A percentile compares a stretch with the other conserved stretches of the same genome.
These are phyloP conservation scores for Botryosphaeria agaves DNA, from an alignment of 2,329 filamentous ascomycete genomes.

Conservation along the genomic window DNA sequence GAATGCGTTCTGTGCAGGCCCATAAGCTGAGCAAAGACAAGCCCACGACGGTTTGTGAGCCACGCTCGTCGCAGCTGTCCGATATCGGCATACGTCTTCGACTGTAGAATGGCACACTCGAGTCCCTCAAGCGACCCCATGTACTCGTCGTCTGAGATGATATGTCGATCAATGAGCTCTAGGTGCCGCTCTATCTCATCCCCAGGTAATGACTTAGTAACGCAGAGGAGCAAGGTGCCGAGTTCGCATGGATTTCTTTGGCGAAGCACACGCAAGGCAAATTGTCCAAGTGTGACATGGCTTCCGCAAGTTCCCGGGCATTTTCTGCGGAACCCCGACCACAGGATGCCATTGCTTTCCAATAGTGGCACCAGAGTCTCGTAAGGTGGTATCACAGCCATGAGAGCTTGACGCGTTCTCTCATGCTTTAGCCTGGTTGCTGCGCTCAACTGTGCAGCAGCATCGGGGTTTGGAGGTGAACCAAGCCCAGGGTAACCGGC, in stretches of 20 bases:
- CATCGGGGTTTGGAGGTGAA: too few species aligned
- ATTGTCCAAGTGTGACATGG: not conserved
- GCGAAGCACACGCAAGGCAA: not conserved
- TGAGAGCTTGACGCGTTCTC: too few species aligned
- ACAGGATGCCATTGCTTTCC: not conserved
- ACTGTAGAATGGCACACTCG: conserved; percentile 32
- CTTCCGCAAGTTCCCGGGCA: not conserved
- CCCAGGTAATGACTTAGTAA: conserved; percentile 1
- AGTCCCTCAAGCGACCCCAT: conserved; percentile 33
- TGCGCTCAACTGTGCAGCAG: too few species aligned
- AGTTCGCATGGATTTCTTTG: conserved; percentile 18
- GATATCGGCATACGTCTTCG: conserved; percentile 36
- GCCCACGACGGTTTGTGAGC: conserved; percentile 31
- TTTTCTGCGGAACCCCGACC: not conserved
- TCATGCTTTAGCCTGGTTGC: too few species aligned
- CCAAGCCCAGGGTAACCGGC: too few species aligned
- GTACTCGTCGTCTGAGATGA: conserved; percentile 32
- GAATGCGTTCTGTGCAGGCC: conserved; percentile 21
- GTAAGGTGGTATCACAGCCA: too few species aligned
- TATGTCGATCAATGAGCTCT: conserved; percentile 26
- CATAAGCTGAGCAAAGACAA: conserved; percentile 35
- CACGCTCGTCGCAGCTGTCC: conserved; percentile 38
- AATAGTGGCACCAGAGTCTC: too few species aligned
- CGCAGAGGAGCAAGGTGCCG: conserved; percentile 18
- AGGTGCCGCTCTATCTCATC: conserved; percentile 24